Percentiles rank a stretch among this genome's conserved stretches.
These are phyloP conservation scores for Heliosperma pusillum DNA, from an alignment of 148 eudicot genomes.

Conservation along the genomic window DNA sequence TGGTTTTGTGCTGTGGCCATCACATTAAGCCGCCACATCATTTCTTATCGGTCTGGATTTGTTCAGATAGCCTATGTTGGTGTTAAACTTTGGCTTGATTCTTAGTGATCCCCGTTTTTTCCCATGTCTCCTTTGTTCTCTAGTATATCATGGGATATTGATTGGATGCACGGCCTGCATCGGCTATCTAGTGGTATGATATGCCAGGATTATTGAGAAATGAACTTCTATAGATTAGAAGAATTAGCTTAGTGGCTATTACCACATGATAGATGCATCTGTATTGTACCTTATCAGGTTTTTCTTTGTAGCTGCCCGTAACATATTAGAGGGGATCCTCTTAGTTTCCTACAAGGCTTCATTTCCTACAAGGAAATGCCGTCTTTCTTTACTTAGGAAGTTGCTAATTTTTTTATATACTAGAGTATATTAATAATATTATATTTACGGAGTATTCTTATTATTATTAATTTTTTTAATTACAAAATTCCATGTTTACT, in stretches of 20 bases:
- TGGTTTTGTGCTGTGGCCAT: not conserved
- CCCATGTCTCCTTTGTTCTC: not conserved
- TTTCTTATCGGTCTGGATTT: not conserved
- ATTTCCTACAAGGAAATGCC: too few relatives aligned
- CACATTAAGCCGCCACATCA: not conserved
- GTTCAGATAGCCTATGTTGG: slow-evolving; percentile 1
- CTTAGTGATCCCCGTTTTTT: not conserved
- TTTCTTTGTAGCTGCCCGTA: not conserved
- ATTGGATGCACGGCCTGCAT: not conserved
- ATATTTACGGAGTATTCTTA: too few relatives aligned
- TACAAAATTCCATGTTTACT: not conserved
- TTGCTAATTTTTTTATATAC: too few relatives aligned
- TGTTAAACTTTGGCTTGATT: not conserved
- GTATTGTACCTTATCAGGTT: not conserved
- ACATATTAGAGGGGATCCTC: not conserved
- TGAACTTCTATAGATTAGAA: not conserved
- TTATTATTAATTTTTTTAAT: too few relatives aligned
- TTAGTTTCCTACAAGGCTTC: too few relatives aligned
- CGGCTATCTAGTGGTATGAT: not conserved
- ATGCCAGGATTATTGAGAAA: not conserved
- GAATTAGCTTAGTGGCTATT: not conserved
- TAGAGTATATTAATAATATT: too few relatives aligned
- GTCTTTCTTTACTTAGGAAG: too few relatives aligned
- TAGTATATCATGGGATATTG: not conserved
- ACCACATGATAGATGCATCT: not conserved